These are phyloP conservation scores for Saitozyma podzolica DNA, from an alignment of 768 basidiomycete genomes.

Conservation along the genomic window DNA sequence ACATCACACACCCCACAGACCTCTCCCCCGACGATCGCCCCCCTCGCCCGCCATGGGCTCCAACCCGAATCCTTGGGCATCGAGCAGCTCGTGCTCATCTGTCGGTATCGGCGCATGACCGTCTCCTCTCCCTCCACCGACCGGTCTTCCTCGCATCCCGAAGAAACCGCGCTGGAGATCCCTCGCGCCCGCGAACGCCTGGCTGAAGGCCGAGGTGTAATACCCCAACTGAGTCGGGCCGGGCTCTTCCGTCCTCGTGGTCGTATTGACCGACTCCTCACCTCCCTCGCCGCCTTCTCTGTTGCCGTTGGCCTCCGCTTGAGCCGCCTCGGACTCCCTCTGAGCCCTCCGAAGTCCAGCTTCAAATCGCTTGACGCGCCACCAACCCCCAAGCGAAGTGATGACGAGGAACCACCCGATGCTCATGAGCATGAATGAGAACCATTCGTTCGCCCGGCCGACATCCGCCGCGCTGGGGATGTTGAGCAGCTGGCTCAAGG, in stretches of 20 bases:
- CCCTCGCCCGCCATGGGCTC: slow-evolving; percentile 31
- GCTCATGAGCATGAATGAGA: slow-evolving; percentile 89
- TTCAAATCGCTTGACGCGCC: slow-evolving; percentile 52
- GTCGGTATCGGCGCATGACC: slow-evolving; percentile 30
- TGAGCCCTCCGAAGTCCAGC: slow-evolving; percentile 28
- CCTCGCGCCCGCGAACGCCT: slow-evolving; percentile 28
- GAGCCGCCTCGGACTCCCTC: slow-evolving; percentile 37
- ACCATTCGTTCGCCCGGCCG: slow-evolving; percentile 71
- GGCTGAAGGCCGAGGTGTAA: slow-evolving; percentile 30
- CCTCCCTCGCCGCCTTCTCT: slow-evolving; percentile 14
- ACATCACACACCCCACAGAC: too few species aligned
- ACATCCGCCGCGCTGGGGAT: slow-evolving; percentile 48
- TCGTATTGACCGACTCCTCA: neutral
- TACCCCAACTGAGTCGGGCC: slow-evolving; percentile 25
- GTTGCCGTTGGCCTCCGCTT: slow-evolving; percentile 30
- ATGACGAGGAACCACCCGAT: slow-evolving; percentile 87
- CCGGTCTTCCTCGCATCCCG: slow-evolving; percentile 33
- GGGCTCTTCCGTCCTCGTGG: neutral
- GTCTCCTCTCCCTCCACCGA: slow-evolving; percentile 8
- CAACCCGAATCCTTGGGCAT: slow-evolving; percentile 42
- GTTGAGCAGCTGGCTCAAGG: slow-evolving; percentile 35
- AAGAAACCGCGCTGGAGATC: slow-evolving; percentile 39
- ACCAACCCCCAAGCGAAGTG: slow-evolving; percentile 72
- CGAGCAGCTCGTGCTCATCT: slow-evolving; percentile 43
- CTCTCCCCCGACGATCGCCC: too few species aligned